A percentile compares a stretch with the other conserved stretches of the same genome.
These are phyloP conservation scores for Imleria badia DNA, from an alignment of 768 basidiomycete genomes.

Conservation along the genomic window DNA sequence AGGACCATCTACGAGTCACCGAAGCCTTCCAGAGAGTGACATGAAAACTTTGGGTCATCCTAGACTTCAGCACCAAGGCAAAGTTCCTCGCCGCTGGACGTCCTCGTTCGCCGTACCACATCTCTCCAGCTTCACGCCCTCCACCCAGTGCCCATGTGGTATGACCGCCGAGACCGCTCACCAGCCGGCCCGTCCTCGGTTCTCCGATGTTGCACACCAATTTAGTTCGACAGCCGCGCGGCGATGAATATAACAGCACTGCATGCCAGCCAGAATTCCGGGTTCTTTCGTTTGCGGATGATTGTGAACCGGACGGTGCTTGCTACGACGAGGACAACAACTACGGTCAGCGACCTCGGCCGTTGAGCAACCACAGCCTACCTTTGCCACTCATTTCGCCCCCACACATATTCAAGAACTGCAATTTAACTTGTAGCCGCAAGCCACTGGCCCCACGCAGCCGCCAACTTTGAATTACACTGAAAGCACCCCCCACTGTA, in stretches of 20 bases:
- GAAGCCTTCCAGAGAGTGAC: conserved; percentile 10
- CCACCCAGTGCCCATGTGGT: background rate
- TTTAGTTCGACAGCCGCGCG: conserved; percentile 42
- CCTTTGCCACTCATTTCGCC: background rate
- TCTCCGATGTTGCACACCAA: conserved; percentile 51
- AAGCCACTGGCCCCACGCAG: conserved; percentile 5
- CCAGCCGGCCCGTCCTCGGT: conserved; percentile 28
- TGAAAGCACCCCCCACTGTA: conserved; percentile 31
- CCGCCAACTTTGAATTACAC: conserved; percentile 2
- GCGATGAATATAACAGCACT: conserved; percentile 22
- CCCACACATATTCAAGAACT: background rate
- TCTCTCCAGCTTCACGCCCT: conserved; percentile 11
- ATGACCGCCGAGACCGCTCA: conserved; percentile 12
- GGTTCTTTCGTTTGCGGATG: conserved; percentile 30
- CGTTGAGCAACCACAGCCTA: background rate
- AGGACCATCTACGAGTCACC: too few relatives aligned
- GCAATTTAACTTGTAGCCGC: conserved; percentile 18
- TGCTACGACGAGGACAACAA: conserved; percentile 44
- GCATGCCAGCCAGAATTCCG: conserved; percentile 16
- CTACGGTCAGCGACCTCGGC: conserved; percentile 21
- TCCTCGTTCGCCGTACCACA: conserved; percentile 50
- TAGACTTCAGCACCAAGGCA: conserved; percentile 23
- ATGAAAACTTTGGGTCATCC: conserved; percentile 16
- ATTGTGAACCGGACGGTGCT: conserved; percentile 33
- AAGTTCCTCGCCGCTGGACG: conserved; percentile 55